These are phyloP conservation scores for Luffa acutangula DNA, from an alignment of 306 rosid genomes.

Conservation along the genomic window DNA sequence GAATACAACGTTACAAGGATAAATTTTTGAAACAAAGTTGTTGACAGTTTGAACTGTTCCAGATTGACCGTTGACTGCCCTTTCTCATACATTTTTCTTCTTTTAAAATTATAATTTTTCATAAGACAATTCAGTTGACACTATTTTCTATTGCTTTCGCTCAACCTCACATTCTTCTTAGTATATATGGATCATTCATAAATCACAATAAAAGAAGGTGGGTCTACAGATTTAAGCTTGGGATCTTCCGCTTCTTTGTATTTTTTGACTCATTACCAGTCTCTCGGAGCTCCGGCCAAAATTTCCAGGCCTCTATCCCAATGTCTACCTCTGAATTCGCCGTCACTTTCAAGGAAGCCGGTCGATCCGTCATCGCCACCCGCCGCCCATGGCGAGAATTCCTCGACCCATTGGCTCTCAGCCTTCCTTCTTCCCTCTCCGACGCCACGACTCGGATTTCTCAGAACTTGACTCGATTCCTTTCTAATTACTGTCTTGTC, in stretches of 20 bases:
- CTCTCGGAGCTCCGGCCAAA: neutral
- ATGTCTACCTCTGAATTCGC: conserved; percentile 15
- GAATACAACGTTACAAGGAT: neutral
- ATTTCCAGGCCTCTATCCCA: neutral
- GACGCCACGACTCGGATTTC: conserved; percentile 33
- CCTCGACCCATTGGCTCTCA: conserved; percentile 21
- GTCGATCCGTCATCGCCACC: conserved; percentile 26
- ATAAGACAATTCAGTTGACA: neutral
- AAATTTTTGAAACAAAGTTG: neutral
- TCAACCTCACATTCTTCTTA: neutral
- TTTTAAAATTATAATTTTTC: neutral
- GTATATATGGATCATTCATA: neutral
- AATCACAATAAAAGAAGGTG: neutral
- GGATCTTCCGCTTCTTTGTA: neutral
- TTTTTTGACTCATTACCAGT: neutral
- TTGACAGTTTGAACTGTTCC: neutral
- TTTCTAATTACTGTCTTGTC: conserved; percentile 39
- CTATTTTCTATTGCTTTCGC: neutral
- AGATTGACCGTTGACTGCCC: neutral
- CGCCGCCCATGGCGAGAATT: conserved; percentile 46
- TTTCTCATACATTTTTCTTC: neutral
- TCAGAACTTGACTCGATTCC: conserved; percentile 34
- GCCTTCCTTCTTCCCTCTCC: conserved; percentile 35
- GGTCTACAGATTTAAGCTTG: neutral
- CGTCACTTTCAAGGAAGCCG: conserved; percentile 14